These are phyloP conservation scores for Andrographis paniculata DNA, from an alignment of 305 asterid species.

Conservation along the genomic window DNA sequence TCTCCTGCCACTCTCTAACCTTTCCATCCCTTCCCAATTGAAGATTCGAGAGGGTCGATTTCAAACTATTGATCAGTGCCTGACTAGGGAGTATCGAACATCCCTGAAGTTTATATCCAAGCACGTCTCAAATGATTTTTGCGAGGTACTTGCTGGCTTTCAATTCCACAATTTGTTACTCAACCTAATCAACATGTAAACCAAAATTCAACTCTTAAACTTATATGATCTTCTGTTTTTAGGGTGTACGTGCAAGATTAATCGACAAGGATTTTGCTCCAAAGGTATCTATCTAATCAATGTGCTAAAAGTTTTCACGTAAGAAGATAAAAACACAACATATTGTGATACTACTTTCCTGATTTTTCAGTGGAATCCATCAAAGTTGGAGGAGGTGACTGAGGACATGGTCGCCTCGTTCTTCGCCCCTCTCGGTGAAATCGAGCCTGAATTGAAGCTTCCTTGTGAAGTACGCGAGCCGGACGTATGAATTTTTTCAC, in stretches of 20 bases:
- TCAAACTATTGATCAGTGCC: constrained; percentile 87
- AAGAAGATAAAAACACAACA: background rate
- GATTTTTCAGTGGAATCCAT: constrained; percentile 66
- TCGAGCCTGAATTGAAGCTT: constrained; percentile 67
- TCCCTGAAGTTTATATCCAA: constrained; percentile 65
- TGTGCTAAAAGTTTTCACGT: background rate
- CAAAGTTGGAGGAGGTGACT: constrained; percentile 63
- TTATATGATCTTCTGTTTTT: constrained; percentile 2
- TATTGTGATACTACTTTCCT: background rate
- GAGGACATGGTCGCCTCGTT: constrained; percentile 63
- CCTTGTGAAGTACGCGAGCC: constrained; percentile 85
- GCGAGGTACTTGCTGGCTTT: constrained; percentile 43
- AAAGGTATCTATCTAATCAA: constrained; percentile 39
- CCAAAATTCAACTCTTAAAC: background rate
- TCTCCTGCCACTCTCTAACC: constrained; percentile 7
- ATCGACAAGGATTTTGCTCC: constrained; percentile 93
- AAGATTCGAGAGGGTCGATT: constrained; percentile 94
- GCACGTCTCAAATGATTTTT: constrained; percentile 50
- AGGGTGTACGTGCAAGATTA: constrained; percentile 95
- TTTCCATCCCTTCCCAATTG: constrained; percentile 17
- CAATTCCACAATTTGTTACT: too few species aligned
- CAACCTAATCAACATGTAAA: background rate
- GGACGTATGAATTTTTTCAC: constrained; percentile 29
- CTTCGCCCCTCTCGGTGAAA: constrained; percentile 51
- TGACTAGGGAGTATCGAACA: constrained; percentile 69